phyloP scores from a whole-genome alignment of 192 early-diverging fungal species.

The Allomyces javanicus region DNA sequence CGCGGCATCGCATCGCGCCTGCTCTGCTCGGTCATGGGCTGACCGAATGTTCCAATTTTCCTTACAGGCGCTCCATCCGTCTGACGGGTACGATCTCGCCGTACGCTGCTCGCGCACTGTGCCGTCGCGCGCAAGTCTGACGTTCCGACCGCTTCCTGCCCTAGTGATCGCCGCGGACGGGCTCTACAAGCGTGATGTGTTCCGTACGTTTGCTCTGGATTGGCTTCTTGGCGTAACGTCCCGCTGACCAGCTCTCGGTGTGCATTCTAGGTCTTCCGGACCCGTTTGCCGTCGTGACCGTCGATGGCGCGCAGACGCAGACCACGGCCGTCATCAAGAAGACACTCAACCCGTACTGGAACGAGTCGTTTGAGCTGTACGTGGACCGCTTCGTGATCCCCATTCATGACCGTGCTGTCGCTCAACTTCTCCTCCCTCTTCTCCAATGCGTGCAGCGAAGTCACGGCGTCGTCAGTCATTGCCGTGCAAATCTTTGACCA shows the following conservation, averaged over 20 bases:
- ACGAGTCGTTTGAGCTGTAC: constrained; percentile 66
- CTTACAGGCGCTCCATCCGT: constrained; percentile 10
- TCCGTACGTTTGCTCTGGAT: constrained; percentile 29
- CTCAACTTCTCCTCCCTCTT: background rate
- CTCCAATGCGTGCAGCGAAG: constrained; percentile 22
- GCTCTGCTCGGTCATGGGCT: background rate
- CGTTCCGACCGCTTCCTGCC: background rate
- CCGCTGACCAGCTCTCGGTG: background rate
- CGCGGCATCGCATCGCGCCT: background rate
- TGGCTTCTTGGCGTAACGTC: background rate
- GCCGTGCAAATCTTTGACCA: constrained; percentile 96
- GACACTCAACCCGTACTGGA: constrained; percentile 93
- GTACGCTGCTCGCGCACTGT: background rate
- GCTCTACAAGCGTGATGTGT: constrained; percentile 76
- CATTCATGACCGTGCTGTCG: background rate
- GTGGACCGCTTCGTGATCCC: constrained; percentile 2
- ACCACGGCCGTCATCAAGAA: constrained; percentile 69
- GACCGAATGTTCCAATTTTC: background rate
- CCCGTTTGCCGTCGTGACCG: constrained; percentile 87
- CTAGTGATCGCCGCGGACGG: constrained; percentile 77
- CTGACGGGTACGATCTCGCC: constrained; percentile 12
- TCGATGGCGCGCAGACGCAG: constrained; percentile 89
- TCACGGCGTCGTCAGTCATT: constrained; percentile 53
- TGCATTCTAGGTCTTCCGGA: constrained; percentile 50
- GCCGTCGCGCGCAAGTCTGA: background rate